Evolutionary conservation across 2,329 filamentous ascomycete genomes (phyloP), one percentile per base, ranked within the genome.

Genomic region (Capronia americana): DNA sequence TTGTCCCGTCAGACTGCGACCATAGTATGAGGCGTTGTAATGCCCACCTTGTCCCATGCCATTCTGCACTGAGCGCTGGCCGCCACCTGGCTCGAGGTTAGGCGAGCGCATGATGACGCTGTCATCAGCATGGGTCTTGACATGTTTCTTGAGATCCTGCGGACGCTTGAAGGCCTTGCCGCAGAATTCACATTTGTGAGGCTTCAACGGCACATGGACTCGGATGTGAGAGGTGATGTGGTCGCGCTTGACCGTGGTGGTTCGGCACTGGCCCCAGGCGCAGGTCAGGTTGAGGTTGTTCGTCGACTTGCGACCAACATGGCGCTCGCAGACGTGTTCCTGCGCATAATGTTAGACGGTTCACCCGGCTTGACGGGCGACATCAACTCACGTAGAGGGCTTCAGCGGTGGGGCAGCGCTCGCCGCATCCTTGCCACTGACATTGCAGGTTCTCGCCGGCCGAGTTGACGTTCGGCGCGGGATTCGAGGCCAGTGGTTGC

Each of bases 201-300:
- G 95, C 86, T 99, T 99, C 68, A 99, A 84, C 0, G 95, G 95
- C n/a, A 99, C 94, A 79, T 99, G 95, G 61, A 98, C 95, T 71
- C 95, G 92, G 74, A 99, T 97, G 81, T 99, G 95, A 58, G 95
- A 98, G 58, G 95, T 99, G 80, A 99, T 99, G 82, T 99, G 95
- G 76, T 98, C 95, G 75, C 95, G 92, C 86, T 99, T 98, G 78
- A 98, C 94, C 1, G 94, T 98, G 56, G 93, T 97, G 24, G 94
- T 98, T 70, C 93, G 89, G 83, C 95, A 99, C 71, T 90, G 91
- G 74, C 93, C 95, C 95, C 95, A 99, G 78, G 96, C 92, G 82
- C 95, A 99, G 62, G 93, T 97, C 77, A 99, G 81, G 80, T 95
- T 98, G 76, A 99, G 85, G 81, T 99, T 99, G 84, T 98, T 98